Evolutionary conservation across 2,329 filamentous ascomycete species (phyloP), one percentile per base, ranked within the genome.

Genomic region (Colletotrichum tanaceti): DNA sequence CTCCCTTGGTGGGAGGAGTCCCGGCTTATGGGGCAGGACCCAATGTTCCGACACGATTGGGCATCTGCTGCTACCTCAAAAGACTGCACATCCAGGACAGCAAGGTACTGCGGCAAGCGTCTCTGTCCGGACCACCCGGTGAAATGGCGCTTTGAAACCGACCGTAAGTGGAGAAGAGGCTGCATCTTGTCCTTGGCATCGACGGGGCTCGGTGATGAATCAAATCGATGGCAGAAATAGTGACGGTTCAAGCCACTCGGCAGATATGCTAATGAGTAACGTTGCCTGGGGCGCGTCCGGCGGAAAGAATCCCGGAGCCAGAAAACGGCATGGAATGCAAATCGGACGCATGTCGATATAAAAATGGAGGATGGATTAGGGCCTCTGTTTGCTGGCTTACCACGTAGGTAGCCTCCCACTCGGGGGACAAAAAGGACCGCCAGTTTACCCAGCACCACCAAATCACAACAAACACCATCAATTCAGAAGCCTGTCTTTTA

Each of bases 111-210:
- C 65, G 60, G 46, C 55, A 52, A 39, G 52, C 44, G 24, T 61
- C 32, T 61, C 50, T 39, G 65, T 70, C 61, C 65, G 65, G 63
- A 54, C 57, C 59, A 60, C 58, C 65, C 65, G 55, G 49, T 44
- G 65, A 41, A 55, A 65, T 55, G 43, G n/a, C 50, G 35, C 53
- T 41, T 41, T 20, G 28, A 60, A 38, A 59, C 44, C 61, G 47
- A 59, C 47, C 28, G 39, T 32, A 38, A 38, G 38, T 57, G 55
- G 55, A 32, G 55, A 65, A 24, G 61, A 54, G 35, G 43, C 20
- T 55, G 60, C 54, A 49, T 65, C 61, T 65, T 24, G 43, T 54
- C 47, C 61, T 43, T 41, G 41, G 49, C 44, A 52, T 32, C 20
- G 43, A 59, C 18, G 32, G 46, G 58, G 13, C 46, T 35, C 46